Base-by-base conservation (phyloP, 2,329 filamentous ascomycete genomes). In the Aspergillus fumigatus region DNA sequence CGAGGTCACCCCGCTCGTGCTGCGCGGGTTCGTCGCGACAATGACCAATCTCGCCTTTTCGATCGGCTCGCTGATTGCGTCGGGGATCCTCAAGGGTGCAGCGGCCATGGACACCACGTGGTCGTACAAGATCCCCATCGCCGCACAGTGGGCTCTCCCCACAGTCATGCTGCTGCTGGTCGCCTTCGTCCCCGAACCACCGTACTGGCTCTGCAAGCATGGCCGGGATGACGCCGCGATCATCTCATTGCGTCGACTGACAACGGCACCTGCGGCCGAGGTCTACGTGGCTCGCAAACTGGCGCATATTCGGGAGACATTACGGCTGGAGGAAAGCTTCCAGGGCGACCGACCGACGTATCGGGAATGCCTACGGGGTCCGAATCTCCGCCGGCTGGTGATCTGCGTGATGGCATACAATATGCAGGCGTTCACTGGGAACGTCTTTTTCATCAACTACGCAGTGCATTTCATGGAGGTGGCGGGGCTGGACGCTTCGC, bases 381-480 rank as follows among this genome's bases (percentile, higher is more conserved):
- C 62, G 1, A 65, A 72, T 48, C 61, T 65, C 14, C 67, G 68
- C 8, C 69, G 70, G 4, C 53, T 67, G 9, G 14, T 63, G 2
- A 70, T 70, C 43, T 64, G 60, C 32, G 58, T 65, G 5, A 65
- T 68, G 59, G 65, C 61, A 11, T 73, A 69, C 41, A 61, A 57
- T n/a, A 69, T 70, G 49, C 70, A 73, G 51, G 63, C 63, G 1
- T 62, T 70, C 41, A 58, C 59, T 0, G 70, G 70, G 0, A 64
- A 66, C 10, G 60, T 67, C 11, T 62, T 68, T 5, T 70, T 70
- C 55, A 63, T 67, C 52, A 66, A 61, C 58, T 71, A 71, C 38
- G 66, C 66, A 2, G 65, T 68, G 9, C 64, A 70, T 19, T 73
- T 73, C 54, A 72, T 75, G 40, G 62, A 69, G 8, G 59, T 75